phyloP scores from a whole-genome alignment of 306 rosid species.

The Vigna unguiculata region DNA sequence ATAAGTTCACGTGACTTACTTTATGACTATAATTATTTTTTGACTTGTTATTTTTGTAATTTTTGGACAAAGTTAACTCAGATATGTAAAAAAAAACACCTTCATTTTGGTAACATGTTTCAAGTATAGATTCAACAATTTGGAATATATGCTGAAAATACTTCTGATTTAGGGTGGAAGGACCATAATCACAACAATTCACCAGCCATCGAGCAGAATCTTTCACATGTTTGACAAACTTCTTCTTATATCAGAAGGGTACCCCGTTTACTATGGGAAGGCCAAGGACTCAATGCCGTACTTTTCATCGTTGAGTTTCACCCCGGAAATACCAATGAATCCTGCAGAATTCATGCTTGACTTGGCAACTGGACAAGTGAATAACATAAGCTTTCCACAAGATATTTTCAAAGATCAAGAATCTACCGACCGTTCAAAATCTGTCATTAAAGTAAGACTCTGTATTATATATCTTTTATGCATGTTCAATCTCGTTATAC shows the following conservation, averaged over 20 bases:
- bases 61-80: too few species aligned
- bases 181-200: conserved; percentile 94
- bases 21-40: too few species aligned
- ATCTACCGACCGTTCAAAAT: conserved; percentile 57
- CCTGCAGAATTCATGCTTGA: conserved; percentile 95
- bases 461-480: not conserved
- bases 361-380: conserved; percentile 89
- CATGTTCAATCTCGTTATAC: conserved; percentile 23
- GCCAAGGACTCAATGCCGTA: conserved; percentile 77
- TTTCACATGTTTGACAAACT: conserved; percentile 94
- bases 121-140: not conserved
- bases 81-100: too few species aligned
- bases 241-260: conserved; percentile 85
- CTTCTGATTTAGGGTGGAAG: conserved; percentile 74
- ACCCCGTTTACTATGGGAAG: conserved; percentile 83
- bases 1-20: too few species aligned
- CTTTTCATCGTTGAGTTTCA: conserved; percentile 76
- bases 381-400: conserved; percentile 73
- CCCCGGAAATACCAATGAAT: conserved; percentile 88
- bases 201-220: conserved; percentile 95
- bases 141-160: conserved; percentile 33
- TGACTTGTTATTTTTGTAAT: too few species aligned
- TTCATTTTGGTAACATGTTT: not conserved
- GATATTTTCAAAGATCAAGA: conserved; percentile 58
- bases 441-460: conserved; percentile 65